Percentiles rank a stretch among this genome's conserved stretches.
phyloP scores from a whole-genome alignment of 2,329 filamentous ascomycete species.

The Emergomyces africanus region DNA sequence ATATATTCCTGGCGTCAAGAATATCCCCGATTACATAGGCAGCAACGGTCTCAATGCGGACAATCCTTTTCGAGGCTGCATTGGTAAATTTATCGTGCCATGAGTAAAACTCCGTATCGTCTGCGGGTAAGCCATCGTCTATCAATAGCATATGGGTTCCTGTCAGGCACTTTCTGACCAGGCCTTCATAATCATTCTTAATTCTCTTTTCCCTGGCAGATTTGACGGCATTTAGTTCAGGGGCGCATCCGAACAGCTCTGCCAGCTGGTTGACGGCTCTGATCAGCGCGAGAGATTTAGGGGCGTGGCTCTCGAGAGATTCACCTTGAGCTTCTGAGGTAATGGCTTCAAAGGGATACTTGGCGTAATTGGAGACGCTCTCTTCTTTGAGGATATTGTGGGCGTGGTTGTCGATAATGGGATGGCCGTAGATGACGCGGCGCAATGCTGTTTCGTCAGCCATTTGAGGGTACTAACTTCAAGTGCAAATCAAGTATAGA shows the following conservation, averaged over 20 bases:
- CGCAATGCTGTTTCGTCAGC: conserved; percentile 16
- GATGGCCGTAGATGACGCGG: conserved; percentile 25
- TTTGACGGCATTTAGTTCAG: conserved; percentile 48
- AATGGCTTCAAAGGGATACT: conserved; percentile 46
- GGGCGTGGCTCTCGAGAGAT: conserved; percentile 47
- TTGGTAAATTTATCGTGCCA: conserved; percentile 56
- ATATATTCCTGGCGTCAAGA: conserved; percentile 19
- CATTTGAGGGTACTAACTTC: no score
- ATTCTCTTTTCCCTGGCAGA: conserved; percentile 37
- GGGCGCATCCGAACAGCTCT: conserved; percentile 48
- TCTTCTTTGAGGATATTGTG: conserved; percentile 30
- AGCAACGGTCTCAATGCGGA: conserved; percentile 63
- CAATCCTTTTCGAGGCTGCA: conserved; percentile 56
- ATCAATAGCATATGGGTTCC: conserved; percentile 64
- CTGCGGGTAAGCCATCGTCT: conserved; percentile 58
- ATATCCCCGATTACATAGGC: conserved; percentile 46
- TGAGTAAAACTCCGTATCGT: conserved; percentile 44
- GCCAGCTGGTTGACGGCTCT: conserved; percentile 58
- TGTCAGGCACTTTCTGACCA: conserved; percentile 52
- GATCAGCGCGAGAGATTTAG: conserved; percentile 53
- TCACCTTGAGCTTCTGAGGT: conserved; percentile 60
- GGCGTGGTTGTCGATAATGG: conserved; percentile 37
- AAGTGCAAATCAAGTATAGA: background rate
- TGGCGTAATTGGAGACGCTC: conserved; percentile 20
- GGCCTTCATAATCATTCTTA: conserved; percentile 39